Conservation (phyloP, 192 early-diverging fungal genomes). For the Podila epigama region DNA sequence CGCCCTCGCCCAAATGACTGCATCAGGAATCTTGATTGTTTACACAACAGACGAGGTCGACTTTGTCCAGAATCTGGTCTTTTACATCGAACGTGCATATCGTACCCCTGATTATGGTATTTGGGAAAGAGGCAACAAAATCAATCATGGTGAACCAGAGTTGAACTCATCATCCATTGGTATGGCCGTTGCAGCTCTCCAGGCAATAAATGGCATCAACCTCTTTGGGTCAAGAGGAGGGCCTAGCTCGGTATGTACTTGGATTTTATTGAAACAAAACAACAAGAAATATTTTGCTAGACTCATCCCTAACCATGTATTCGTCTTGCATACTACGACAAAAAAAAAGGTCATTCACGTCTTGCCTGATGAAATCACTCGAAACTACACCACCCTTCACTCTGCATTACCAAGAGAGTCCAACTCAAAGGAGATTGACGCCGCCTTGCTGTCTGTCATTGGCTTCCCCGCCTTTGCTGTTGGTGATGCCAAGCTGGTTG, state of each 20-base stretch:
- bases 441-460: constrained; percentile 80
- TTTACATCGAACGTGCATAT: constrained; percentile 83
- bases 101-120: constrained; percentile 86
- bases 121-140: constrained; percentile 88
- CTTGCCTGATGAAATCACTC: constrained; percentile 79
- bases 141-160: constrained; percentile 84
- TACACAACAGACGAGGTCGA: constrained; percentile 84
- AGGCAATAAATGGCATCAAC: constrained; percentile 84
- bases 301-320: too few relatives aligned
- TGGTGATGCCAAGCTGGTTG: constrained; percentile 62
- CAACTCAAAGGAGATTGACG: constrained; percentile 84
- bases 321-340: not conserved
- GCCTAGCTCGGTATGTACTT: constrained; percentile 60
- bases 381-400: constrained; percentile 78
- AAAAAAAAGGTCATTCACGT: constrained; percentile 76
- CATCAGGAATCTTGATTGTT: constrained; percentile 72
- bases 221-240: constrained; percentile 82
- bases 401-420: constrained; percentile 82
- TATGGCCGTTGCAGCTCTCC: constrained; percentile 83
- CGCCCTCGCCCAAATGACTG: constrained; percentile 81
- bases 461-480: constrained; percentile 88
- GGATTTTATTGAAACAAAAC: not conserved
- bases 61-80: constrained; percentile 85
- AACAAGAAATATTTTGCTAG: too few relatives aligned
- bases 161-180: constrained; percentile 86